Evolutionary conservation across 371 early-diverging fungal species (phyloP).

Genomic region (Mucor saturninus): DNA sequence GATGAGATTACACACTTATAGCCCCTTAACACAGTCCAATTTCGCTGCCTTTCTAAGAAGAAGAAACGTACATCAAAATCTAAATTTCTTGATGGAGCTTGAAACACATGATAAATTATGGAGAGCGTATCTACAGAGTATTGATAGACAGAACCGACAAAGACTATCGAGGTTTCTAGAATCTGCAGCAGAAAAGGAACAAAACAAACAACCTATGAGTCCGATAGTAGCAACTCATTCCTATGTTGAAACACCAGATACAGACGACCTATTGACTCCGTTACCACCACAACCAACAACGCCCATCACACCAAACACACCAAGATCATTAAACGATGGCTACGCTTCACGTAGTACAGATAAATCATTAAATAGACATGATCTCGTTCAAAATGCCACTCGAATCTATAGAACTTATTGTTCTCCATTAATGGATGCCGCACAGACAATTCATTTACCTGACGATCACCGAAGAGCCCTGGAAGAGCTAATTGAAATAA

Average conservation of each 20-base stretch:
- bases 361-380: constrained; percentile 37
- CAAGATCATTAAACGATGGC: constrained; percentile 7
- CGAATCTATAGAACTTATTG: constrained; percentile 54
- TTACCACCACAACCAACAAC: constrained; percentile 25
- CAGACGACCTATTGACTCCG: constrained; percentile 31
- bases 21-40: constrained; percentile 47
- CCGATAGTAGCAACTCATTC: constrained; percentile 9
- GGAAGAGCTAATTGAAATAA: constrained; percentile 44
- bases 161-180: constrained; percentile 41
- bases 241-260: constrained; percentile 36
- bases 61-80: constrained; percentile 46
- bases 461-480: constrained; percentile 50
- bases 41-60: constrained; percentile 44
- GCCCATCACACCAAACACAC: constrained; percentile 6
- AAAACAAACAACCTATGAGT: constrained; percentile 9
- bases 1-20: constrained; percentile 43
- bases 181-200: constrained; percentile 31
- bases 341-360: constrained; percentile 43
- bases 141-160: constrained; percentile 41
- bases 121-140: constrained; percentile 42
- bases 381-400: constrained; percentile 49
- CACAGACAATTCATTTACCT: constrained; percentile 48
- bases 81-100: constrained; percentile 49
- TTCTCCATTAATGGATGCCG: constrained; percentile 36
- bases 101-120: constrained; percentile 56